phyloP scores from a whole-genome alignment of 306 rosid genomes.

The Vachellia collinsii region DNA sequence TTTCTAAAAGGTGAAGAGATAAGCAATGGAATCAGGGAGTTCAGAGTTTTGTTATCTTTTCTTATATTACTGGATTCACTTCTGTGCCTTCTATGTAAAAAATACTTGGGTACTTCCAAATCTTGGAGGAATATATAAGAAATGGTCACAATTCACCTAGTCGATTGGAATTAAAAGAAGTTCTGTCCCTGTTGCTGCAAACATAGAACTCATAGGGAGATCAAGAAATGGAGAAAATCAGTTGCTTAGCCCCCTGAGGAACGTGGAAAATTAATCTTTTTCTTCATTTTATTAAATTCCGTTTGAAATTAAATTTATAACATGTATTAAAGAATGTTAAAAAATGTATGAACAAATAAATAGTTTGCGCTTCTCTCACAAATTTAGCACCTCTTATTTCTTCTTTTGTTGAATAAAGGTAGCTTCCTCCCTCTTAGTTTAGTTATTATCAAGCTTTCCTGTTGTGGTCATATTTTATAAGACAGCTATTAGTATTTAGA shows the following conservation, averaged over 20 bases:
- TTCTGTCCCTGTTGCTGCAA: neutral
- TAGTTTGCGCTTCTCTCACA: neutral
- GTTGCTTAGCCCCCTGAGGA: neutral
- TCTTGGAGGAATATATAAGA: neutral
- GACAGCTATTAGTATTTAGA: neutral
- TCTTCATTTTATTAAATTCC: neutral
- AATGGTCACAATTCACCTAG: neutral
- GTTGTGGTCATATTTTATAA: neutral
- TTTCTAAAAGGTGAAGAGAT: neutral
- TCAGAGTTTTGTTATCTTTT: neutral
- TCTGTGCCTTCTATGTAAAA: neutral
- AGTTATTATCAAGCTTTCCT: neutral
- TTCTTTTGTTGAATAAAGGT: neutral
- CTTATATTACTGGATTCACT: neutral
- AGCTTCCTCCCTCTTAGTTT: neutral
- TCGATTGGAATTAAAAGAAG: neutral
- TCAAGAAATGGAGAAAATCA: neutral
- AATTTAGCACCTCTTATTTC: constrained; percentile 17
- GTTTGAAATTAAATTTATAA: neutral
- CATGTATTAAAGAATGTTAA: neutral
- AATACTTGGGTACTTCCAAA: neutral
- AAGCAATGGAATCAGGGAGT: constrained; percentile 20
- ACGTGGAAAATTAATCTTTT: neutral
- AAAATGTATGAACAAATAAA: neutral
- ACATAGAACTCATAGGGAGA: neutral